Evolutionary conservation across 139 green algal species (phyloP), one percentile per base, ranked within the genome.

Genomic region (Volvox africanus): DNA sequence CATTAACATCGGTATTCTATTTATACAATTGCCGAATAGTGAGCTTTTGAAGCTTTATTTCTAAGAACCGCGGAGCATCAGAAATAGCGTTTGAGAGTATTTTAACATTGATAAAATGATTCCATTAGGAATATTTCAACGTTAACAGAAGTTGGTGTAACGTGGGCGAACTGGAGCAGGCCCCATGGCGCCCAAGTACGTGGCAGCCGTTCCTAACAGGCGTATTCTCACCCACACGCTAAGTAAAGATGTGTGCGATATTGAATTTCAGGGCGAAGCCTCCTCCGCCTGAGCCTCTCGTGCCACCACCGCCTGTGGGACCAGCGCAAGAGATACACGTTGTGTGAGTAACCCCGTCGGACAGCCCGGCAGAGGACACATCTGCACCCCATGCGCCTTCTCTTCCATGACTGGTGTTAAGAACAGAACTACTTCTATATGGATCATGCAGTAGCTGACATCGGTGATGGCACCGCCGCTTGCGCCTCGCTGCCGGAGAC

Each of bases 271-370:
- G 81, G 32, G 30, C 61, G 26, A 87, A 87, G 32, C 24, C 78
- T 14, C 78, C 32, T 11, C n/a, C 9, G 44, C 44, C 61, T 20
- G 82, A 80, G 61, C 61, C 82, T 24, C 20, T 65, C 13, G 84
- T 81, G 69, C 33, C 68, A 24, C 36, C 69, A 32, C 36, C 37
- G 0, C 85, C 85, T 0, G n/a, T 73, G 37, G 85, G 85, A 30
- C 85, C 85, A 20, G 30, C 85, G 44, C 69, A 82, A 2, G 85
- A 89, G 44, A 9, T 89, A 30, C 85, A 89, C 69, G 36, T 89
- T 28, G 85, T 89, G 85, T 89, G 36, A 89, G 85, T 71, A 24
- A n/a, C 2, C 61, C 13, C 65, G 24, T 55, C 9, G 44, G 44
- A 9, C 44, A 55, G 44, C 5, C 44, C 9, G 44, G 9, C 44